Evolutionary conservation across 768 basidiomycete species (phyloP), one percentile per base, ranked within the genome.

Genomic region (Phanerodontia chrysosporium): DNA sequence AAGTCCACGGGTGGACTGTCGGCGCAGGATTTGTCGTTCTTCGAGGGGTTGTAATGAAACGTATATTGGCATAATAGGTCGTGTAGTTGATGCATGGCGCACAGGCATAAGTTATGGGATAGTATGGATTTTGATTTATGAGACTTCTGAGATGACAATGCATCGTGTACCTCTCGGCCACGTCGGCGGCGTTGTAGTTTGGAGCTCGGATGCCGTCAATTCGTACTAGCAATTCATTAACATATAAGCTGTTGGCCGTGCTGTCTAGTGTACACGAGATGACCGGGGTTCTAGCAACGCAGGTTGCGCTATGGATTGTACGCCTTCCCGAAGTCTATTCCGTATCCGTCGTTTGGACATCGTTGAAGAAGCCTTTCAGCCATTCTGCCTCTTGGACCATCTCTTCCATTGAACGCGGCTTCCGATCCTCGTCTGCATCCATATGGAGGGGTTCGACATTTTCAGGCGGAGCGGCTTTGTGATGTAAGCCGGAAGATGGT

Each of bases 21-120:
- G 3, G 91, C 90, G 2, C 89, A 91, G 72, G 92, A 93, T 78
- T 70, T 93, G 53, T 90, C 87, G 18, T 94, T 95, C 71, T 95
- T 94, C 69, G 92, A 94, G 72, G 87, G 89, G 35, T 66, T 88
- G 30, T 90, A 56, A 57, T 4, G 12, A 35, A 25, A 22, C 25
- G 13, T 22, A 49, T 44, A 28, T 22, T 52, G 18, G 30, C 45
- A 29, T 36, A 49, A 28, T 28, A 28, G 18, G 27, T 3, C 21
- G 9, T 27, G 27, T 49, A n/a, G 10, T 49, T 35, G 14, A 35
- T 35, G 8, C 32, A 35, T 42, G 8, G 39, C 18, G 16, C 18
- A 18, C 39, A 42, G 39, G 10, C 9, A 42, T 18, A 10, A 12
- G 4, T 42, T 42, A 42, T 42, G 32, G n/a, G n/a, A n/a, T n/a